Evolutionary conservation across 257 asterid species (phyloP).

Genomic region (Gentiana dahurica): DNA sequence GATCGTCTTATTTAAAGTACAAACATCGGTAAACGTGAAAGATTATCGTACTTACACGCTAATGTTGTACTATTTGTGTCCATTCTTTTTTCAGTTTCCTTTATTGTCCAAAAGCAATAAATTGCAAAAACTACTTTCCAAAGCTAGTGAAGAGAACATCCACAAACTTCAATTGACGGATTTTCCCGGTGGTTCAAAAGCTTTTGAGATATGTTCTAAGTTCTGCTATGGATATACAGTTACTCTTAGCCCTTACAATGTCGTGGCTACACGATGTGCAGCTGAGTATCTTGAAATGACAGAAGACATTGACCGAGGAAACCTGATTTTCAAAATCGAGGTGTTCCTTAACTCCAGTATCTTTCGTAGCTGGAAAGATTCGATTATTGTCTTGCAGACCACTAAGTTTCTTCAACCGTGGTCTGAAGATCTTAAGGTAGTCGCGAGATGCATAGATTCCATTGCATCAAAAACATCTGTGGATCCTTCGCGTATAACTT

Average conservation of each 20-base stretch:
- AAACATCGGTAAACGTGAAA: too few relatives aligned
- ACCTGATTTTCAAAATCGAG: constrained; percentile 66
- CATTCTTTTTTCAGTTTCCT: constrained; percentile 51
- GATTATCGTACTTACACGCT: too few relatives aligned
- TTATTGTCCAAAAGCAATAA: constrained; percentile 78
- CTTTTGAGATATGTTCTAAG: constrained; percentile 83
- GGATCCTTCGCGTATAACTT: constrained; percentile 65
- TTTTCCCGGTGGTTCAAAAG: constrained; percentile 91
- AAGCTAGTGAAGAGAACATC: constrained; percentile 29
- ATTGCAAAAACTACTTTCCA: constrained; percentile 50
- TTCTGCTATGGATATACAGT: constrained; percentile 85
- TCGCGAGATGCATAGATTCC: constrained; percentile 71
- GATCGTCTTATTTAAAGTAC: too few relatives aligned
- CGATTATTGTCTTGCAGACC: constrained; percentile 79
- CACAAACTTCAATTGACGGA: constrained; percentile 45
- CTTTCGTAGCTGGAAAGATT: constrained; percentile 82
- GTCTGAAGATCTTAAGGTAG: constrained; percentile 72
- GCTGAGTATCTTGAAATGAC: constrained; percentile 91
- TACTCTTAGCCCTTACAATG: constrained; percentile 77
- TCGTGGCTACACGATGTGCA: constrained; percentile 82
- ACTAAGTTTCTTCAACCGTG: constrained; percentile 62
- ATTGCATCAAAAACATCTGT: constrained; percentile 78
- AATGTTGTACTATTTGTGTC: not conserved
- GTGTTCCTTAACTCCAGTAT: constrained; percentile 78
- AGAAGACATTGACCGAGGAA: constrained; percentile 73